phyloP scores from a whole-genome alignment of 2,329 filamentous ascomycete genomes.

The Ophiostoma pallidulum region DNA sequence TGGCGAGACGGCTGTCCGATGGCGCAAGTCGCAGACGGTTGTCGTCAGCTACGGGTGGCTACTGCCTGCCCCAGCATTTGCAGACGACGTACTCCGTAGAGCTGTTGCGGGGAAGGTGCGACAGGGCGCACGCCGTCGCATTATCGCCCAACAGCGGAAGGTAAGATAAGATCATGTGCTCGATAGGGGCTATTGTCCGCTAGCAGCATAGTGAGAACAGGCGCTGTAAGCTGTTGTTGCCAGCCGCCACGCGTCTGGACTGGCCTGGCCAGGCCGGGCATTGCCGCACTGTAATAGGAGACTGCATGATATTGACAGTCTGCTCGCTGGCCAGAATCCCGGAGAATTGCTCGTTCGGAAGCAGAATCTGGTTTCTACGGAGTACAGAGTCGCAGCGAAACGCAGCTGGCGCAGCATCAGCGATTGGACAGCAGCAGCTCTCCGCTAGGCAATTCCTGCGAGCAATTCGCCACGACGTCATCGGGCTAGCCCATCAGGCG shows the following conservation, averaged over 20 bases:
- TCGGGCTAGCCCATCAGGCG: neutral
- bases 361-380: neutral
- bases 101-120: no score
- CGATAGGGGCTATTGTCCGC: neutral
- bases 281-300: no score
- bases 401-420: neutral
- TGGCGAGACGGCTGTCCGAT: no score
- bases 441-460: slow-evolving; percentile 5
- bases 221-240: no score
- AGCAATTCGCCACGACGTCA: slow-evolving; percentile 17
- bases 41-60: neutral
- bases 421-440: slow-evolving; percentile 1
- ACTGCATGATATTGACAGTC: no score
- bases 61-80: no score
- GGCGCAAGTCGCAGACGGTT: neutral
- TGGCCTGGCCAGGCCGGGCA: no score
- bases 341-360: slow-evolving; percentile 7
- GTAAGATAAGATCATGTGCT: neutral
- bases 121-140: no score
- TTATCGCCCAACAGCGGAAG: neutral
- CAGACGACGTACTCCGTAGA: no score
- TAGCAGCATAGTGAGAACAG: no score
- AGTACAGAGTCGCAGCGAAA: neutral
- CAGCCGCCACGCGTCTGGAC: no score
- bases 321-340: neutral